Evolutionary conservation across 2,329 filamentous ascomycete species (phyloP).

Genomic region (Alternaria arbusti): DNA sequence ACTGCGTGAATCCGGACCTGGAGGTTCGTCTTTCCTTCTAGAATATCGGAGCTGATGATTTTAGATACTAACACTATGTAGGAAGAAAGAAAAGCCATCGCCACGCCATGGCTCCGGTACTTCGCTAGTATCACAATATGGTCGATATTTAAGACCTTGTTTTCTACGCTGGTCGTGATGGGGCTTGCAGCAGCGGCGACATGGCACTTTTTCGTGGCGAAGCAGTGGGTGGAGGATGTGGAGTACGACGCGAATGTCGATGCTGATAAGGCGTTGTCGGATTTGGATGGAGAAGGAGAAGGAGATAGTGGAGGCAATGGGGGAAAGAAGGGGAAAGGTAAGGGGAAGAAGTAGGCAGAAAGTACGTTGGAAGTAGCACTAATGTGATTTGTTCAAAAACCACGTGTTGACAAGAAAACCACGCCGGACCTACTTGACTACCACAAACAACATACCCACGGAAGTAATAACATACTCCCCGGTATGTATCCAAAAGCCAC

Average conservation of each 20-base stretch:
- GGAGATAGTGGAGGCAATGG: neutral
- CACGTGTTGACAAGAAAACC: accelerated
- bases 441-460: accelerated
- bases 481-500: neutral
- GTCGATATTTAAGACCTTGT: constrained; percentile 20
- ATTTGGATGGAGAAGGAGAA: constrained; percentile 16
- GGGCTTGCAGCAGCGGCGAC: constrained; percentile 5
- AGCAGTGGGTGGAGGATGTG: constrained; percentile 31
- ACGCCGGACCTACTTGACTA: neutral
- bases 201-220: constrained; percentile 30
- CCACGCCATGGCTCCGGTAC: constrained; percentile 53
- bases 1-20: constrained; percentile 58
- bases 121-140: constrained; percentile 31
- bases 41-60: neutral
- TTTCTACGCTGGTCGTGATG: constrained; percentile 3
- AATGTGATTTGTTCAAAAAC: accelerated
- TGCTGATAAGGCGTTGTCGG: constrained; percentile 38
- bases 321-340: constrained; percentile 9
- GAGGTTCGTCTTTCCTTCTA: constrained; percentile 29
- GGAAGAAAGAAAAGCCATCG: constrained; percentile 48
- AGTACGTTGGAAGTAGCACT: no score
- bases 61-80: neutral
- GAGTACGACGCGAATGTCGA: constrained; percentile 41
- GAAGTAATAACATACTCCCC: neutral
- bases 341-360: constrained; percentile 7